Base-by-base conservation (phyloP, 2,329 filamentous ascomycete genomes). In the Colletotrichum salicis region DNA sequence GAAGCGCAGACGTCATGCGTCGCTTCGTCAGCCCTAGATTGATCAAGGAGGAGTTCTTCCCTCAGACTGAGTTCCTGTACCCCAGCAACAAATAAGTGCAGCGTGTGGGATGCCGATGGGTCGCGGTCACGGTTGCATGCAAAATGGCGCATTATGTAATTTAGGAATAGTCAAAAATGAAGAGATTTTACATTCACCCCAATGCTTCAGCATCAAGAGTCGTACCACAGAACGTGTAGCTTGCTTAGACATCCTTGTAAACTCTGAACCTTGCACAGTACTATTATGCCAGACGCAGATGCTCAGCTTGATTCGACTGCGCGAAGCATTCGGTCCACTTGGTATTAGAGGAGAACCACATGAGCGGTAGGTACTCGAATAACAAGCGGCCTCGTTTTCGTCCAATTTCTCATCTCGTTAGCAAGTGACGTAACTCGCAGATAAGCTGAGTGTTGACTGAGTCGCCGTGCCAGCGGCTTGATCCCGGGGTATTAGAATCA, bases 1-100 rank as follows among this genome's bases (percentile, higher is more conserved):
- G 91, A 41, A 91, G 89, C 77, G 81, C 86, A 75, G 90, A 90
- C 80, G 80, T 93, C 73, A 80, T 93, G 76, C 87, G 85, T 68
- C 86, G 91, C 58, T 93, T 93, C 79, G 90, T 92, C 65, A 92
- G 90, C 80, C 83, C 88, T 77, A 85, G 91, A 74, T 89, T 89
- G 55, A 87, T 93, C 77, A 93, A 93, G 88, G 93, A 95, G 86
- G 93, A 94, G 84, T 95, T 94, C 76, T 69, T 69, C 61, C 67
- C 24, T 27, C 33, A 64, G 54, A 59, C 57, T 13, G 70, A 60
- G 24, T 86, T 87, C 68, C 74, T 80, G 31, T 89, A 89, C 75
- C 85, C 85, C 22, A 88, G 85, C 79, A 88, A 88, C 76, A 82
- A 80, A 19, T 80, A 78, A 66, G 41, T 29, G 56, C 22, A 31